These are phyloP conservation scores for Pelargonium cotyledonis DNA, from an alignment of 441 rosid species.

Conservation along the genomic window DNA sequence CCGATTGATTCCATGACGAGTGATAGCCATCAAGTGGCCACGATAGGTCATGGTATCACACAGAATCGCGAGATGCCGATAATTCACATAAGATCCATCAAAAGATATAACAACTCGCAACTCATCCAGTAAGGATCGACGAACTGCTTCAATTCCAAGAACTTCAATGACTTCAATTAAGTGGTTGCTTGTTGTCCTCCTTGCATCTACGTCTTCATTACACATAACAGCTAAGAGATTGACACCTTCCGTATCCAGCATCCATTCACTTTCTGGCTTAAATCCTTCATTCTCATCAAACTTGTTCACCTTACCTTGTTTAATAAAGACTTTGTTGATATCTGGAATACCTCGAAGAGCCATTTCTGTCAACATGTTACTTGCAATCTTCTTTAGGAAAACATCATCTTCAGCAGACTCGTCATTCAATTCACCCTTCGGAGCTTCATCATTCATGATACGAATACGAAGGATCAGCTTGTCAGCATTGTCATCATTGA, in stretches of 20 bases:
- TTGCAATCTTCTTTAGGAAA: constrained; percentile 91
- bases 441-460: constrained; percentile 96
- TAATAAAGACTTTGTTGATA: constrained; percentile 91
- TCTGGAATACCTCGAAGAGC: constrained; percentile 98
- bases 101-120: constrained; percentile 92
- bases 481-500: constrained; percentile 95
- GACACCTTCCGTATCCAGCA: constrained; percentile 98
- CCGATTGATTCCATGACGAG: constrained; percentile 95
- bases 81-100: constrained; percentile 94
- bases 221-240: constrained; percentile 97
- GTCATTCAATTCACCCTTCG: constrained; percentile 75
- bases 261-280: constrained; percentile 87
- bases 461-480: constrained; percentile 91
- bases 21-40: constrained; percentile 97
- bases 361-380: constrained; percentile 99
- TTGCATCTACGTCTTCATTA: constrained; percentile 87
- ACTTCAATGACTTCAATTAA: constrained; percentile 93
- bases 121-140: constrained; percentile 84
- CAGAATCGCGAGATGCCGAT: constrained; percentile 88
- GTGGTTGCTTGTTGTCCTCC: constrained; percentile 95
- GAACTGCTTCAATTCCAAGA: constrained; percentile 95
- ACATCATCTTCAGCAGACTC: constrained; percentile 99
- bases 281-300: constrained; percentile 82
- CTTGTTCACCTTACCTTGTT: constrained; percentile 66
- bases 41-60: constrained; percentile 99